Base-by-base conservation (phyloP, 192 early-diverging fungal genomes). In the Oehlia diaphana region DNA sequence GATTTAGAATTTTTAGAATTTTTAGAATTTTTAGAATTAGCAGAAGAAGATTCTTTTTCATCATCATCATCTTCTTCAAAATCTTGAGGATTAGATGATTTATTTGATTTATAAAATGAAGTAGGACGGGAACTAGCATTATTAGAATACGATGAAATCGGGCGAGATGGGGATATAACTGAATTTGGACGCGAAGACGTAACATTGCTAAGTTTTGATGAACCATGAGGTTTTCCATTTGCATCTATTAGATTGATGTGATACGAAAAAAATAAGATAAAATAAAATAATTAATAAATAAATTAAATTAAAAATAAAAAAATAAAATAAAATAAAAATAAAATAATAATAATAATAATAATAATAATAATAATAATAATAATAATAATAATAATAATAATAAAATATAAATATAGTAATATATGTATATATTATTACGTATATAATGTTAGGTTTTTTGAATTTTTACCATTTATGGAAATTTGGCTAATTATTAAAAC, bases 61-160 rank as follows among this genome's bases (percentile, higher is more conserved):
- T 19, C 35, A 23, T 31, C 13, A 33, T 31, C 28, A 33, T 65
- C 14, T 23, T 70, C 68, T 21, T 70, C 19, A 70, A 37, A 42
- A 69, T 69, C 67, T 21, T 42, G 67, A 69, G 19, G 35, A 42
- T 3, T 70, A 10, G 33, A 70, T 44, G 31, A 4, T 39, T 70
- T 70, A 42, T 39, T 42, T 44, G 19, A n/a, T 70, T 70, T 70
- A 70, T 39, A 42, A 23, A n/a, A 70, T n/a, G 68, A 70, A 21
- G 68, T 37, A 13, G 68, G 68, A 19, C 68, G 31, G 2, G 67
- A 69, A 70, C 16, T n/a, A 23, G 39, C 8, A 10, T 31, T 65
- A 58, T 21, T 58, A 7, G 53, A 7, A 8, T 26, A 26, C 2
- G 64, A 28, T 66, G 64, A 70, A 10, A 8, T 39, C 7, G 68